phyloP scores from a whole-genome alignment of 2,329 filamentous ascomycete species.

The Fusarium annulatum region DNA sequence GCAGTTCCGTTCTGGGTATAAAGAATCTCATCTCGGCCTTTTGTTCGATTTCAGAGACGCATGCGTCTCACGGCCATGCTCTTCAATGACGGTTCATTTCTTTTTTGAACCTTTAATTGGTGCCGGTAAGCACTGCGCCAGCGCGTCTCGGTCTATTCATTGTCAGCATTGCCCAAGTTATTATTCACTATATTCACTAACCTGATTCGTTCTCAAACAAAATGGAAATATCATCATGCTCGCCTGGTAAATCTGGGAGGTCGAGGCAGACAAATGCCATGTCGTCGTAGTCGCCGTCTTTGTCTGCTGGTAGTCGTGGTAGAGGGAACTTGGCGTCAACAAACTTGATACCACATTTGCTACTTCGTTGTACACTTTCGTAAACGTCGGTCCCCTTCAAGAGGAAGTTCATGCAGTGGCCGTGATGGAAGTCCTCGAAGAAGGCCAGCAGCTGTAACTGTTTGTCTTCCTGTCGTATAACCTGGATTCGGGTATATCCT shows the following conservation, averaged over 20 bases:
- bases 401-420: conserved; percentile 88
- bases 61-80: conserved; percentile 16
- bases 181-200: conserved; percentile 57
- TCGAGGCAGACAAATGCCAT: conserved; percentile 86
- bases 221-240: conserved; percentile 92
- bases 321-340: conserved; percentile 92
- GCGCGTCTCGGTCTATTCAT: conserved; percentile 63
- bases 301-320: conserved; percentile 69
- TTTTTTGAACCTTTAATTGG: conserved; percentile 61
- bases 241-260: conserved; percentile 87
- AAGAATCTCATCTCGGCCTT: conserved; percentile 29
- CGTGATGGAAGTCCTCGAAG: conserved; percentile 88
- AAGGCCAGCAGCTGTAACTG: conserved; percentile 83
- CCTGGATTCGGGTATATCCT: conserved; percentile 79
- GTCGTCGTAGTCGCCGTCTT: conserved; percentile 64
- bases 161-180: conserved; percentile 32
- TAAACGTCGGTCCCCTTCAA: conserved; percentile 87
- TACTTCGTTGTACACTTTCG: conserved; percentile 72
- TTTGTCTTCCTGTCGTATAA: conserved; percentile 77
- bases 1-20: conserved; percentile 26
- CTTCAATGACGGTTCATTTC: conserved; percentile 40
- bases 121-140: conserved; percentile 65
- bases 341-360: conserved; percentile 79
- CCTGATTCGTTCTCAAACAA: conserved; percentile 83
- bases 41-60: conserved; percentile 3